phyloP scores from a whole-genome alignment of 1,284 basidiomycete genomes.

The Ceratobasidium sp. region DNA sequence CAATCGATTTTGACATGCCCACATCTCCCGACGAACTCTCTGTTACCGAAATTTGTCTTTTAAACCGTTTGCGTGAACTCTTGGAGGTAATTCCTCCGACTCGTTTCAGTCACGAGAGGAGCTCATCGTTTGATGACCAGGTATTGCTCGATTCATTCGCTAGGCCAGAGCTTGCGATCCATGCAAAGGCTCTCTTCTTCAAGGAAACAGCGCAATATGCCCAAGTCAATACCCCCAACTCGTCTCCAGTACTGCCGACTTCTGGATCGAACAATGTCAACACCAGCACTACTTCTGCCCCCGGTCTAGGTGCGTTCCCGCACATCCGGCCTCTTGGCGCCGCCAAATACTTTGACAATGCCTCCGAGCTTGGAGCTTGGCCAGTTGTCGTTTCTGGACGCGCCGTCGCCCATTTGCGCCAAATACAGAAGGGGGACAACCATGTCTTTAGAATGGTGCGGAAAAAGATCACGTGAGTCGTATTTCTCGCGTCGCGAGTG shows the following conservation, averaged over 20 bases:
- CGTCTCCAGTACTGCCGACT: neutral
- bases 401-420: conserved; percentile 38
- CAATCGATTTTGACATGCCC: conserved; percentile 19
- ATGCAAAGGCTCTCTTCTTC: conserved; percentile 17
- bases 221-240: neutral
- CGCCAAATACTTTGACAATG: conserved; percentile 36
- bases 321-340: conserved; percentile 39
- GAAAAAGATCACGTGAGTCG: conserved; percentile 47
- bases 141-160: conserved; percentile 12
- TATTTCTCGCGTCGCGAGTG: conserved; percentile 1
- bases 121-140: neutral
- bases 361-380: conserved; percentile 34
- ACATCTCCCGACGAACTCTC: conserved; percentile 1
- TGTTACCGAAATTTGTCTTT: neutral
- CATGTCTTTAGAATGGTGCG: conserved; percentile 43
- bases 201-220: conserved; percentile 3
- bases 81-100: neutral
- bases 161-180: conserved; percentile 10
- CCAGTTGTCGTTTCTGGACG: conserved; percentile 36
- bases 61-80: neutral
- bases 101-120: neutral
- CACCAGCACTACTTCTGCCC: neutral
- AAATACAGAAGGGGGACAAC: conserved; percentile 31
- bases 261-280: neutral
- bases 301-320: conserved; percentile 7